A percentile compares a stretch with the other conserved stretches of the same genome.
Conservation (phyloP, 805 yeast species). For the Wickerhamomyces canadensis region DNA sequence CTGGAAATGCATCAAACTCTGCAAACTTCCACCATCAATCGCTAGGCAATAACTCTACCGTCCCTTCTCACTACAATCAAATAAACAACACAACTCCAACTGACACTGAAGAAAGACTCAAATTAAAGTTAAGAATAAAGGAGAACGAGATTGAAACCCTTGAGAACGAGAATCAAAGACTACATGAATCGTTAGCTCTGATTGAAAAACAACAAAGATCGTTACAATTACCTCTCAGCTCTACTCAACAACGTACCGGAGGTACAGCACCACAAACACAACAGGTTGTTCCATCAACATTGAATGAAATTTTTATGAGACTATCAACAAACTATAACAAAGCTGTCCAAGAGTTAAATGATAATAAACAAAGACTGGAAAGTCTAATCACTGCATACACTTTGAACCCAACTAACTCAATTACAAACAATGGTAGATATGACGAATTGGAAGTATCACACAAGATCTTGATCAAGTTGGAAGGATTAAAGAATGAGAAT, state of each 20-base stretch:
- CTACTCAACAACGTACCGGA: background rate
- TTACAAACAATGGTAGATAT: conserved; percentile 52
- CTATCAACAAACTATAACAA: conserved; percentile 43
- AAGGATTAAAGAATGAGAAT: conserved; percentile 60
- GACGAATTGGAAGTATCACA: conserved; percentile 76
- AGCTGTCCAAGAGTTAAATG: conserved; percentile 46
- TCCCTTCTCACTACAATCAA: conserved; percentile 1
- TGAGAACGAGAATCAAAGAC: conserved; percentile 37
- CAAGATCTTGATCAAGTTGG: conserved; percentile 57
- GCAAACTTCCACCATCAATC: background rate
- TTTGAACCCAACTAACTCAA: conserved; percentile 40
- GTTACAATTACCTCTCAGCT: background rate
- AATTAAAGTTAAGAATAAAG: conserved; percentile 49
- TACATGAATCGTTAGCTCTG: conserved; percentile 24
- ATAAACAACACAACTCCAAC: background rate
- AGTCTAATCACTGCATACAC: conserved; percentile 52
- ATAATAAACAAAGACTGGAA: conserved; percentile 60
- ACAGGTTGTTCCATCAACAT: conserved; percentile 35
- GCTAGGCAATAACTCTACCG: background rate
- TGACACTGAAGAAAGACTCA: conserved; percentile 33
- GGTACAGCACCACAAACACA: too few relatives aligned
- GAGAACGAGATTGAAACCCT: conserved; percentile 43
- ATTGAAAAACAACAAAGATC: background rate
- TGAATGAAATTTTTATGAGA: conserved; percentile 43
- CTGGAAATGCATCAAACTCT: background rate